A percentile compares a stretch with the other conserved stretches of the same genome.
Conservation (phyloP, 2,329 filamentous ascomycete species). For the Myriosclerotinia scirpicola region DNA sequence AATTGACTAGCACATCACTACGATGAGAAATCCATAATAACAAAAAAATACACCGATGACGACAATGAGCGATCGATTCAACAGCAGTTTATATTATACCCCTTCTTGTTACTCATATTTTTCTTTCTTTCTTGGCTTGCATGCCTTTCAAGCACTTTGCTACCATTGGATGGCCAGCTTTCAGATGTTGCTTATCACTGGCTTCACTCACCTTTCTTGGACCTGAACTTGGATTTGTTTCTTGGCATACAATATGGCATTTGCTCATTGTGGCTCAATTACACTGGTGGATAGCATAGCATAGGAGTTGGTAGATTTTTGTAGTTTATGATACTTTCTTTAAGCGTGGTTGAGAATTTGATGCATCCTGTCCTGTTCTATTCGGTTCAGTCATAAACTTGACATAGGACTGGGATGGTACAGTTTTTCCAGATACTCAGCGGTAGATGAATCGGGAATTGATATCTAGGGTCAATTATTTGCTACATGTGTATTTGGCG, state of each 20-base stretch:
- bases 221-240: slow-evolving; percentile 19
- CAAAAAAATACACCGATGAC: slow-evolving; percentile 10
- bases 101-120: slow-evolving; percentile 14
- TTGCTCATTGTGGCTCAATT: slow-evolving; percentile 10
- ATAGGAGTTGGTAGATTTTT: slow-evolving; percentile 17
- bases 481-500: not conserved
- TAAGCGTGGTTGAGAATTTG: not conserved
- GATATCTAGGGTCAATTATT: not conserved
- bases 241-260: slow-evolving; percentile 16
- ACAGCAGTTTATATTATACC: slow-evolving; percentile 14
- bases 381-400: not conserved
- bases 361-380: not conserved
- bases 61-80: slow-evolving; percentile 13
- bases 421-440: not conserved
- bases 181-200: not conserved
- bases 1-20: slow-evolving; percentile 1
- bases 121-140: not conserved
- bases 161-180: slow-evolving; percentile 11
- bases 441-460: slow-evolving; percentile 1
- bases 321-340: not conserved
- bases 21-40: slow-evolving; percentile 5
- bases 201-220: slow-evolving; percentile 6
- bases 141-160: not conserved
- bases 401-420: not conserved
- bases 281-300: not conserved